Evolutionary conservation across 495 filamentous ascomycete species (phyloP).

Genomic region (Tuber aestivum): DNA sequence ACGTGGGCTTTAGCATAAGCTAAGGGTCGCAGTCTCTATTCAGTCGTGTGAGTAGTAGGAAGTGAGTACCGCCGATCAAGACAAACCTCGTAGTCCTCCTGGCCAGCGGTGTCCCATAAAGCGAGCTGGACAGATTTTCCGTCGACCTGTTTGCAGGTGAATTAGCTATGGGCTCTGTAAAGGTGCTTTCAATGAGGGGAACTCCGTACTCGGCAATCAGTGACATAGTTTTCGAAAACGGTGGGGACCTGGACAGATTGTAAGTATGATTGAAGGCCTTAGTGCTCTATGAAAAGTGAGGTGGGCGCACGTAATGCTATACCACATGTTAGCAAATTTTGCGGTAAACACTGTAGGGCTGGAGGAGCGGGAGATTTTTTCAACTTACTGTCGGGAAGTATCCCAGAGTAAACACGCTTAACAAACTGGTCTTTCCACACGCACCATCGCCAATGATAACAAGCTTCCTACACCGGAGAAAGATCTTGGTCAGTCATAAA

Average conservation of each 20-base stretch:
- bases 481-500: conserved; percentile 24
- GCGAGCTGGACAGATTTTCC: conserved; percentile 96
- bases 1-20: conserved; percentile 98
- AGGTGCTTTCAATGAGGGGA: not conserved
- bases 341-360: not conserved
- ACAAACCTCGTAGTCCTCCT: conserved; percentile 89
- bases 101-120: conserved; percentile 98
- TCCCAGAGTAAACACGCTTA: conserved; percentile 96
- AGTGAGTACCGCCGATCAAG: not conserved
- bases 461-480: conserved; percentile 65
- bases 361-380: conserved; percentile 4
- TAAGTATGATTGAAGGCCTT: conserved; percentile 5
- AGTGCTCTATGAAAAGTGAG: conserved; percentile 3
- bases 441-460: conserved; percentile 99
- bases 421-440: conserved; percentile 94
- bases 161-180: conserved; percentile 20
- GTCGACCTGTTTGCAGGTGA: conserved; percentile 48
- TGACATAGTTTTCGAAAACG: conserved; percentile 99
- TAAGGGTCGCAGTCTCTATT: conserved; percentile 69
- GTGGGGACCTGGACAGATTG: conserved; percentile 70
- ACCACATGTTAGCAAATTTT: conserved; percentile 23
- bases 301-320: conserved; percentile 56
- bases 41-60: conserved; percentile 44
- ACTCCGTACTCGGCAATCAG: conserved; percentile 76
- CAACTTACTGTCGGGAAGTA: conserved; percentile 92